Conservation (phyloP, 805 yeast species). For the Jamesozyma rosinii region DNA sequence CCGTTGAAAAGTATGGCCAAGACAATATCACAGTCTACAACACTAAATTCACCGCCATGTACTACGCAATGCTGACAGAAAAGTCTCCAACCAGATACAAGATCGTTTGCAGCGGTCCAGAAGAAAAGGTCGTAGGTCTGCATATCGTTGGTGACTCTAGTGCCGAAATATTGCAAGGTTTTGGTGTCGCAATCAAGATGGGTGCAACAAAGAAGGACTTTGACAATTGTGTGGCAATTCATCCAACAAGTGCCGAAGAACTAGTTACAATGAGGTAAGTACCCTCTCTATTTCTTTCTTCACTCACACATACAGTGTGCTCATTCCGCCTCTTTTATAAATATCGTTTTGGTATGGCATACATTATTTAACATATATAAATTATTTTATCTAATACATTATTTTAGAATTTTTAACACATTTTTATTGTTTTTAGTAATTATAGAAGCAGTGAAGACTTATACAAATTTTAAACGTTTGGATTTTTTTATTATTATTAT, state of each 20-base stretch:
- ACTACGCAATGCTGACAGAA: slow-evolving; percentile 70
- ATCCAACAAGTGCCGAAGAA: slow-evolving; percentile 98
- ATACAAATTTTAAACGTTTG: neutral
- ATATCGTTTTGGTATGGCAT: no score
- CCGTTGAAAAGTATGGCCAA: slow-evolving; percentile 67
- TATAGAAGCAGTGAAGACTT: neutral
- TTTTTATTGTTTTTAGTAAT: neutral
- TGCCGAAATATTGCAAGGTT: slow-evolving; percentile 93
- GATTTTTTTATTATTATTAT: neutral
- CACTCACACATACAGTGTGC: no score
- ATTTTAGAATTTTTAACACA: no score
- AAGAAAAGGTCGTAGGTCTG: slow-evolving; percentile 91
- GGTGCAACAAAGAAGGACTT: slow-evolving; percentile 97
- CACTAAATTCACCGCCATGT: slow-evolving; percentile 84
- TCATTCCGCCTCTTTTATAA: no score
- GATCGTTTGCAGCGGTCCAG: slow-evolving; percentile 63
- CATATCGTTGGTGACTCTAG: slow-evolving; percentile 88
- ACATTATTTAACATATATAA: no score
- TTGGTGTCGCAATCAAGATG: slow-evolving; percentile 97
- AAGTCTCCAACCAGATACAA: slow-evolving; percentile 87
- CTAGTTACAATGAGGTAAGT: slow-evolving; percentile 55
- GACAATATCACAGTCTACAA: slow-evolving; percentile 74
- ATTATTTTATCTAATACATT: no score
- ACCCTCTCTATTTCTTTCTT: no score
- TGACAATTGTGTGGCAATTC: slow-evolving; percentile 94